Evolutionary conservation across 805 yeast genomes (phyloP).

Genomic region (Kuraishia cidri): DNA sequence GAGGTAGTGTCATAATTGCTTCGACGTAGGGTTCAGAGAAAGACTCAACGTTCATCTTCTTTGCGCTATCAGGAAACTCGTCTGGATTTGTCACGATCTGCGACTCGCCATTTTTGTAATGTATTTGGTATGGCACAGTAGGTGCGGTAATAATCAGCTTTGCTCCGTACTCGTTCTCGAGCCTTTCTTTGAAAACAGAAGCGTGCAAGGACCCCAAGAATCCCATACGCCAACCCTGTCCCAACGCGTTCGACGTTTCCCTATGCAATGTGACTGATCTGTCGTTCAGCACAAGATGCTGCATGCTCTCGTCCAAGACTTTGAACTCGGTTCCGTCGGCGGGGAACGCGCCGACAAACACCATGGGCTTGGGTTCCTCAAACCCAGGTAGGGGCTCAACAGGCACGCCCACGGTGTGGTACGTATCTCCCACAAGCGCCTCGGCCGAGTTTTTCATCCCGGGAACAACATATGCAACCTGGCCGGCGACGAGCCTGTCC

Average conservation of each 20-base stretch:
- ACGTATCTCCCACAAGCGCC: slow-evolving; percentile 88
- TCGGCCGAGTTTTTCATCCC: slow-evolving; percentile 87
- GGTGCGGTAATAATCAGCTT: slow-evolving; percentile 90
- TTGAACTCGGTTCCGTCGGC: slow-evolving; percentile 91
- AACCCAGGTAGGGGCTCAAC: slow-evolving; percentile 87
- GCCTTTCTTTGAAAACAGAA: slow-evolving; percentile 83
- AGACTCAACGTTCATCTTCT: slow-evolving; percentile 30
- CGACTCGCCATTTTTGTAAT: slow-evolving; percentile 57
- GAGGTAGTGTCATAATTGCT: slow-evolving; percentile 85
- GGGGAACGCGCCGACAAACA: slow-evolving; percentile 95
- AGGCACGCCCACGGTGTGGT: slow-evolving; percentile 48
- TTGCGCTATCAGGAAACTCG: slow-evolving; percentile 68
- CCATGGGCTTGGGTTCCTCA: slow-evolving; percentile 97
- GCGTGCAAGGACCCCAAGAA: slow-evolving; percentile 94
- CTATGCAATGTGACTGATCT: slow-evolving; percentile 83
- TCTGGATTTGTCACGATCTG: slow-evolving; percentile 80
- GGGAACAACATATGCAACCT: slow-evolving; percentile 90
- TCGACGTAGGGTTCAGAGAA: slow-evolving; percentile 83
- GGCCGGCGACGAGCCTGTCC: slow-evolving; percentile 70
- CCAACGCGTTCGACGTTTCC: slow-evolving; percentile 89
- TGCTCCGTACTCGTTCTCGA: slow-evolving; percentile 92
- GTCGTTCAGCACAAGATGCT: slow-evolving; percentile 83
- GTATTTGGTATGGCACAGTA: slow-evolving; percentile 84
- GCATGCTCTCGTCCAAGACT: slow-evolving; percentile 81
- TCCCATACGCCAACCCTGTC: slow-evolving; percentile 97